Evolutionary conservation across 306 rosid genomes (phyloP), one percentile per base, ranked within the genome.

Genomic region (Corylus avellana): DNA sequence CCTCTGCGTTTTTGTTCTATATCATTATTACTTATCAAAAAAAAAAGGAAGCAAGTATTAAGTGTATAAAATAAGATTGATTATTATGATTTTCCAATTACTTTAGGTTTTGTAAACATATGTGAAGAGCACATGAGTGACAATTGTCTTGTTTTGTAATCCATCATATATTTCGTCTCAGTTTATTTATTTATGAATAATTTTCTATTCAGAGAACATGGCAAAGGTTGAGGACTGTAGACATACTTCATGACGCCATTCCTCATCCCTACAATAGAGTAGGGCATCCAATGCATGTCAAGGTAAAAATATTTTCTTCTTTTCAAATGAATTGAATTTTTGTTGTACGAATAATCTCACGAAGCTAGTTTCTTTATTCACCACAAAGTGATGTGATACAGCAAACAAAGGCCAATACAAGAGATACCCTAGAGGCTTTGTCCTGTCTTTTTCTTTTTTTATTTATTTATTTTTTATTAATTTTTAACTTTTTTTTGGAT

Each of bases 231-330:
- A 87, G 79, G 88, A 77, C 86, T 62, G 54, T 80, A 51, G 84
- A 86, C 83, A 82, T 92, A 81, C 97, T 92, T 78, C 90, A 84
- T 74, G 95, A 92, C 74, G 88, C 93, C 72, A 75, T 89, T 79
- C 97, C 93, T 75, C 86, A 86, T 88, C 92, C 92, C 53, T 48
- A 51, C 42, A 81, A 85, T 62, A 91, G 93, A 86, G 76, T 81
- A 56, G 97, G 96, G 32, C 96, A 91, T 84, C 97, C 97, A 71
- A 85, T 91, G 93, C 93, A 92, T 83, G 78, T 59, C 72, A 92
- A 91, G 93, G 97, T 91, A 90, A 77, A 53, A 63, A 49, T 55
- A 66, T 37, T 57, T 68, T 47, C 47, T 35, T 48, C 1, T 71
- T 78, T 61, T 71, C 63, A 13, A 29, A 75, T 74, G 73, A 70